These are phyloP conservation scores for Obelidium mucronatum DNA, from an alignment of 192 early-diverging fungal species.

Conservation along the genomic window DNA sequence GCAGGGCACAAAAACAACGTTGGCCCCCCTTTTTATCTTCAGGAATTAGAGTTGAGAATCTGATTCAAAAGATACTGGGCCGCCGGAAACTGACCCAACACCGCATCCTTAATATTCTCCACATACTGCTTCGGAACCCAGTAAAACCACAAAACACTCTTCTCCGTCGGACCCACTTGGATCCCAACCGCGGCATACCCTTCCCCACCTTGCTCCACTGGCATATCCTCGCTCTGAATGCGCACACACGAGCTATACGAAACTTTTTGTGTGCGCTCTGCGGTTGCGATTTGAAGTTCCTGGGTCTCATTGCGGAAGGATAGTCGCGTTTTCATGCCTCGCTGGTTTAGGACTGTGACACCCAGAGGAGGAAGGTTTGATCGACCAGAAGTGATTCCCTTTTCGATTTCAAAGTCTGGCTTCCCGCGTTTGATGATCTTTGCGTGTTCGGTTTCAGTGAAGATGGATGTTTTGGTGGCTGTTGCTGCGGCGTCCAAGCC, in stretches of 20 bases:
- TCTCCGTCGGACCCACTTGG: constrained; percentile 43
- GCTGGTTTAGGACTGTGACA: not conserved
- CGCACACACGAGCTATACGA: not conserved
- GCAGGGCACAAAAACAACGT: too few relatives aligned
- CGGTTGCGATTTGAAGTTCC: constrained; percentile 36
- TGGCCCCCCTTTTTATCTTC: not conserved
- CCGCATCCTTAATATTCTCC: constrained; percentile 32
- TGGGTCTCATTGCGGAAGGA: constrained; percentile 22
- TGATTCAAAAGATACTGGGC: constrained; percentile 8
- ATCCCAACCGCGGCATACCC: constrained; percentile 32
- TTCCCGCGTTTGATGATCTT: constrained; percentile 28
- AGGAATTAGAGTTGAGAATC: constrained; percentile 6
- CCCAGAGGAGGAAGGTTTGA: constrained; percentile 1
- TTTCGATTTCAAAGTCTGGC: constrained; percentile 30
- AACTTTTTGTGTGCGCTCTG: constrained; percentile 38
- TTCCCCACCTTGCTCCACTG: not conserved
- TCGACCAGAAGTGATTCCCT: not conserved
- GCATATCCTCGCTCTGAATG: constrained; percentile 24
- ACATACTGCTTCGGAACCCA: constrained; percentile 39
- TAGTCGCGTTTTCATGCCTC: constrained; percentile 35
- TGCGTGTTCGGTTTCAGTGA: constrained; percentile 33
- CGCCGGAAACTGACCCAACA: constrained; percentile 3
- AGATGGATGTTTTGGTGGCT: constrained; percentile 5
- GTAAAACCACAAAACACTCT: constrained; percentile 33
- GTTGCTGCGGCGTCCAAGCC: not conserved